phyloP scores from a whole-genome alignment of 208 protist species.

The Trypanosoma caninum region DNA sequence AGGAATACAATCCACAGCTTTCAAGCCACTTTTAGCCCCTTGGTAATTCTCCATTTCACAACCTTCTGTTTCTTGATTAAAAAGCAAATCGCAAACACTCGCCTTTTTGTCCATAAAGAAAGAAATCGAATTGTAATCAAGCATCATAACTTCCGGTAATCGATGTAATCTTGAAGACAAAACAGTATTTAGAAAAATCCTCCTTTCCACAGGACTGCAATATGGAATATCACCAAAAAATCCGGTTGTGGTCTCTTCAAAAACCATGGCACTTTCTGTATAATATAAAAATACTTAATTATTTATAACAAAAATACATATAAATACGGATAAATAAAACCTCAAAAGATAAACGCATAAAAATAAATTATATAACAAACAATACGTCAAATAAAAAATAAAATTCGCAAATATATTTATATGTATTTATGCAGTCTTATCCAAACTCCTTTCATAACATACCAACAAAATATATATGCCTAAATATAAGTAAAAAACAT shows the following conservation, averaged over 20 bases:
- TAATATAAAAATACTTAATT: too few relatives aligned
- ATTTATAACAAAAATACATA: too few relatives aligned
- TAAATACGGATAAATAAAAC: too few relatives aligned
- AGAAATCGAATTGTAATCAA: constrained; percentile 22
- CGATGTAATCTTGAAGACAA: constrained; percentile 46
- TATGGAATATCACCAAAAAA: constrained; percentile 75
- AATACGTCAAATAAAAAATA: too few relatives aligned
- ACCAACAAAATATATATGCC: too few relatives aligned
- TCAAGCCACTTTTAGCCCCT: not conserved
- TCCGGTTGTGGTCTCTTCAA: constrained; percentile 38
- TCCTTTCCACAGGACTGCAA: constrained; percentile 54
- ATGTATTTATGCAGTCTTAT: too few relatives aligned
- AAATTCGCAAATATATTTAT: too few relatives aligned
- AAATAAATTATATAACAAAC: too few relatives aligned
- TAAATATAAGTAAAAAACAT: too few relatives aligned
- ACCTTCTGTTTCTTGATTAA: not conserved
- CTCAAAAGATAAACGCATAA: too few relatives aligned
- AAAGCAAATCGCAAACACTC: not conserved
- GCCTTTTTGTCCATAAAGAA: constrained; percentile 44
- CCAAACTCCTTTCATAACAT: too few relatives aligned
- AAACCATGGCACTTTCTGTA: too few relatives aligned
- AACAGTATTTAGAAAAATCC: constrained; percentile 57
- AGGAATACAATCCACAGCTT: constrained; percentile 15
- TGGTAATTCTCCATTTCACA: not conserved
- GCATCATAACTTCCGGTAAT: constrained; percentile 50